Evolutionary conservation across 2,329 filamentous ascomycete species (phyloP), one percentile per base, ranked within the genome.

Genomic region (Zymoseptoria brevis): DNA sequence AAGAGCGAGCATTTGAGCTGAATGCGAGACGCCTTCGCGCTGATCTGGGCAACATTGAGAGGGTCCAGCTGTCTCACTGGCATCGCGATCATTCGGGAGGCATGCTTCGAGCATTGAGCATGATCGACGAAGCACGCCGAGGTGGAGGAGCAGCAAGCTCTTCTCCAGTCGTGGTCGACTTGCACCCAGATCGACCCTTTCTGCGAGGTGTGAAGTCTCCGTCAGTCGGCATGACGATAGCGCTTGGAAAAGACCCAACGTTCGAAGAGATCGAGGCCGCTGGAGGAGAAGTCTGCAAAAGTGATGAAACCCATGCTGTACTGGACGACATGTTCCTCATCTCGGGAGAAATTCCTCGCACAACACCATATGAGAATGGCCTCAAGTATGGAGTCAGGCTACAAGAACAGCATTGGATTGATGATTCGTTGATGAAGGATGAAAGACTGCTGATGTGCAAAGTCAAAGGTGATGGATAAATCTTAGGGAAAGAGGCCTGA

Each of bases 371-470:
- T 52, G 68, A 69, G 55, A 54, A 62, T 22, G 68, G 68, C 8
- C 50, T 69, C 22, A 67, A 58, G 50, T 57, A 60, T 52, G 68
- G 68, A 2, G 59, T 68, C 1, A 56, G 68, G n/a, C 64, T 59
- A 45, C 52, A 56, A 8, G 56, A 57, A 41, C 60, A 60, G 16
- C 60, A 52, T 5, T 69, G 67, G 68, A 55, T 62, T 22, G 55
- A 59, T 24, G 67, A 69, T 53, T 60, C 53, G 45, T 9, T 58
- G 50, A 63, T 69, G 50, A 53, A 54, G 45, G 68, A 69, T 51
- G 67, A 69, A 57, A 57, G 67, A 13, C 57, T 68, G 30, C 45
- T 69, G 26, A 67, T 69, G 67, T 69, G 68, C 56, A 68, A 68
- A 53, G 51, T 69, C 16, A 69, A 69, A 66, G 67, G 67, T 68